A percentile compares a stretch with the other conserved stretches of the same genome.
These are phyloP conservation scores for Aspergillus incahuasiensis DNA, from an alignment of 495 filamentous ascomycete species.

Conservation along the genomic window DNA sequence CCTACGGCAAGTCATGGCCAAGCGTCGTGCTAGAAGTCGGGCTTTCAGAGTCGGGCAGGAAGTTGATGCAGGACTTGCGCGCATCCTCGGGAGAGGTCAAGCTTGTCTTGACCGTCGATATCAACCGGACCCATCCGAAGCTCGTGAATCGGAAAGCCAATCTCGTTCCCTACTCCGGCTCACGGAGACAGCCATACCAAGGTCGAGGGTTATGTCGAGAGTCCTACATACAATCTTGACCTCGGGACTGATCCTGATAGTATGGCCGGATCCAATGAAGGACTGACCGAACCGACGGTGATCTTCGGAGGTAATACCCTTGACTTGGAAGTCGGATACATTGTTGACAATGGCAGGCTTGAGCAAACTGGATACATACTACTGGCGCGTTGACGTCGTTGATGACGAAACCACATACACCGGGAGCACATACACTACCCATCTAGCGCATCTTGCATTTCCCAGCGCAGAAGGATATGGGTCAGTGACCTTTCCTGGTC, in stretches of 20 bases:
- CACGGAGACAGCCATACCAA: background rate
- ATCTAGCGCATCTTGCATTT: conserved; percentile 11
- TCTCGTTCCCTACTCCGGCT: too few species aligned
- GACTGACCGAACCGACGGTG: background rate
- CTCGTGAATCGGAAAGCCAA: too few species aligned
- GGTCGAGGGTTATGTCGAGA: background rate
- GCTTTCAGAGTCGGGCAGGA: too few species aligned
- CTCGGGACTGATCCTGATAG: background rate
- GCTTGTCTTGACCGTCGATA: too few species aligned
- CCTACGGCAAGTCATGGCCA: too few species aligned
- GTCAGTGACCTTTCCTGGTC: too few species aligned
- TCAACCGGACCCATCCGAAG: too few species aligned
- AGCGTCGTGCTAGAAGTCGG: too few species aligned
- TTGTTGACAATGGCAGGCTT: background rate
- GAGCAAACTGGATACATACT: conserved; percentile 10
- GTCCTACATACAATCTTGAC: conserved; percentile 7
- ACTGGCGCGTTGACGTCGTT: conserved; percentile 12
- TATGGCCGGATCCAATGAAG: background rate
- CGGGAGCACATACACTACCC: conserved; percentile 5
- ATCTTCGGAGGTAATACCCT: background rate
- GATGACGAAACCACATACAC: background rate
- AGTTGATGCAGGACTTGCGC: too few species aligned
- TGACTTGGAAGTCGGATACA: too few species aligned
- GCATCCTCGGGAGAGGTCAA: too few species aligned
- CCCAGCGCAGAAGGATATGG: conserved; percentile 13